Evolutionary conservation across 2,329 filamentous ascomycete genomes (phyloP).

Genomic region (Aulographum hederae): DNA sequence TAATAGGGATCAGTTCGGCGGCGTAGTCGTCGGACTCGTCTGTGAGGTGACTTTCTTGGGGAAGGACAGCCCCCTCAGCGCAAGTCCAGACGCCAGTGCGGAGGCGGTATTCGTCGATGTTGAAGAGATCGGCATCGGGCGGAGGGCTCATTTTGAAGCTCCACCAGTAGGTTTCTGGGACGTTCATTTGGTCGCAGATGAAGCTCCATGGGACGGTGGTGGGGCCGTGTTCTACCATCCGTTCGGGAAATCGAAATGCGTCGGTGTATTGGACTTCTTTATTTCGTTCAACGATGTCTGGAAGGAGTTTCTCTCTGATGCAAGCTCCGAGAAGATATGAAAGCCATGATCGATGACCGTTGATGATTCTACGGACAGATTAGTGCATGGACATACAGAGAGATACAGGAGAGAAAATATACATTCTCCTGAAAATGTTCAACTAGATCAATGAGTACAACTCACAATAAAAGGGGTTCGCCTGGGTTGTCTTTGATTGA

Average conservation of each 20-base stretch:
- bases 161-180: conserved; percentile 20
- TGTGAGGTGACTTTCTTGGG: too few species aligned
- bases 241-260: conserved; percentile 18
- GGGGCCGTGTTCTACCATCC: conserved; percentile 12
- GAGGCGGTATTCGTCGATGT: conserved; percentile 15
- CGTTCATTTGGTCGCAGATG: conserved; percentile 18
- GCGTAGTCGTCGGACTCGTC: too few species aligned
- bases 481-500: conserved; percentile 12
- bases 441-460: too few species aligned
- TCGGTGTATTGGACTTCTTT: conserved; percentile 15
- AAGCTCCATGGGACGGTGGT: conserved; percentile 17
- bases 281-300: conserved; percentile 14
- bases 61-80: conserved; percentile 13
- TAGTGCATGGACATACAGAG: too few species aligned
- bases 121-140: conserved; percentile 5
- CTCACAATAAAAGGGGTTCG: conserved; percentile 16
- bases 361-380: too few species aligned
- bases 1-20: conserved; percentile 12
- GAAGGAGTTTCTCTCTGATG: conserved; percentile 14
- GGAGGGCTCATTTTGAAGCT: conserved; percentile 14
- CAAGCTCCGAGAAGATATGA: conserved; percentile 14
- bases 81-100: conserved; percentile 17
- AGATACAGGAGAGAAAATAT: too few species aligned
- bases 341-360: conserved; percentile 17
- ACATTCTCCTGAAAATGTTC: too few species aligned